Percentiles rank a stretch among this genome's conserved stretches.
These are phyloP conservation scores for Penicillium sp. DNA, from an alignment of 2,329 filamentous ascomycete genomes.

Conservation along the genomic window DNA sequence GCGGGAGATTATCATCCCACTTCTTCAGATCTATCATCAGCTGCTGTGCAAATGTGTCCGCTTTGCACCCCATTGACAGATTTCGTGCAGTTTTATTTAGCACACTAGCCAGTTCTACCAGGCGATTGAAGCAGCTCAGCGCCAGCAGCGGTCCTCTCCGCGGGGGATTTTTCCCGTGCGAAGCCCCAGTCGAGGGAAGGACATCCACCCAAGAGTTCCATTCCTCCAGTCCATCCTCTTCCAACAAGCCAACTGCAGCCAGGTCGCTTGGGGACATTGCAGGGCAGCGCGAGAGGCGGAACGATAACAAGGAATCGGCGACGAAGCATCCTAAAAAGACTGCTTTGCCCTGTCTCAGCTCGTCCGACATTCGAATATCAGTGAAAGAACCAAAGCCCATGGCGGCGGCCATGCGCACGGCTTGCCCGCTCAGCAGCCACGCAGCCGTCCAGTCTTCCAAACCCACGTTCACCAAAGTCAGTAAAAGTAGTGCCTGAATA, in stretches of 20 bases:
- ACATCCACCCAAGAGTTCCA: slow-evolving; percentile 69
- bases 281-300: slow-evolving; percentile 46
- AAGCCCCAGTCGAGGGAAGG: slow-evolving; percentile 32
- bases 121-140: slow-evolving; percentile 54
- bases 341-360: slow-evolving; percentile 40
- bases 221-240: slow-evolving; percentile 69
- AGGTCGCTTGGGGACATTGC: slow-evolving; percentile 51
- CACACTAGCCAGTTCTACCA: slow-evolving; percentile 44
- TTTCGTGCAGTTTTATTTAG: slow-evolving; percentile 38
- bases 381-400: slow-evolving; percentile 33
- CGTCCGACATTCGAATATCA: slow-evolving; percentile 32
- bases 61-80: slow-evolving; percentile 27
- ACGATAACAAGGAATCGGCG: slow-evolving; percentile 53
- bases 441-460: slow-evolving; percentile 49
- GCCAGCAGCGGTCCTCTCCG: slow-evolving; percentile 43
- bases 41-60: slow-evolving; percentile 33
- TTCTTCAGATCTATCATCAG: slow-evolving; percentile 37
- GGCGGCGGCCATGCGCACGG: slow-evolving; percentile 48
- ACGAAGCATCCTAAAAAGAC: slow-evolving; percentile 54
- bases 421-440: slow-evolving; percentile 55
- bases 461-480: slow-evolving; percentile 52
- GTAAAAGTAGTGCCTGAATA: slow-evolving; percentile 44
- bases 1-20: slow-evolving; percentile 37
- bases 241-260: slow-evolving; percentile 49
- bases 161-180: slow-evolving; percentile 29